Conservation (phyloP, 179 eudicot species). For the Heliamphora pulchella region DNA sequence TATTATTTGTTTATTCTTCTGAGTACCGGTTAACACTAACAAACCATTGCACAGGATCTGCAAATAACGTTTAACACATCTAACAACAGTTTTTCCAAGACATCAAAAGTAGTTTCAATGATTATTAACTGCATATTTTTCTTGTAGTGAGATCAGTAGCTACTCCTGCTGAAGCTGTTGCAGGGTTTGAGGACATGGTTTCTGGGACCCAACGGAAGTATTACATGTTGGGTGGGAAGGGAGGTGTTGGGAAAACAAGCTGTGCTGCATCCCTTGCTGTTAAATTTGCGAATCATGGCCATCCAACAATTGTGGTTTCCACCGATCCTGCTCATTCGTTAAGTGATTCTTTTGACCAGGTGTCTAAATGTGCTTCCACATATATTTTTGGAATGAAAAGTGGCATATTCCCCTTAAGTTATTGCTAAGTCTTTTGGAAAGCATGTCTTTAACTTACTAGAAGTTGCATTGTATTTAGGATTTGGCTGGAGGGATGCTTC, state of each 20-base stretch:
- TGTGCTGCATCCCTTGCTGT: conserved; percentile 78
- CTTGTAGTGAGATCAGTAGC: not conserved
- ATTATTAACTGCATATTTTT: not conserved
- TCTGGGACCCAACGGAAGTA: conserved; percentile 36
- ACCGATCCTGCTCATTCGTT: conserved; percentile 83
- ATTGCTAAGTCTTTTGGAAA: not conserved
- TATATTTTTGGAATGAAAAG: not conserved
- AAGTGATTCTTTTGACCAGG: conserved; percentile 83
- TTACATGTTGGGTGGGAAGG: conserved; percentile 78
- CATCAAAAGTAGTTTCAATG: not conserved
- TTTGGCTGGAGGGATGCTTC: conserved; percentile 60
- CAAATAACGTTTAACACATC: not conserved
- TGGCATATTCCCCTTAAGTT: too few relatives aligned
- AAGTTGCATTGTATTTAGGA: conserved; percentile 26
- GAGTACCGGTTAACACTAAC: not conserved
- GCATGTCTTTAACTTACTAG: not conserved
- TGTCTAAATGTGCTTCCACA: conserved; percentile 9
- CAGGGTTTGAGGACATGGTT: conserved; percentile 5
- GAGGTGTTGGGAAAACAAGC: conserved; percentile 82
- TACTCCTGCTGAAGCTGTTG: conserved; percentile 9
- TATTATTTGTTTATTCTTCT: not conserved
- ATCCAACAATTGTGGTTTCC: conserved; percentile 70
- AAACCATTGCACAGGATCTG: not conserved
- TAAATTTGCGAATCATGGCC: conserved; percentile 65
- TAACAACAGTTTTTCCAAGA: not conserved